Evolutionary conservation across 768 basidiomycete genomes (phyloP).

Genomic region (Coprinellus aureogranulatus): DNA sequence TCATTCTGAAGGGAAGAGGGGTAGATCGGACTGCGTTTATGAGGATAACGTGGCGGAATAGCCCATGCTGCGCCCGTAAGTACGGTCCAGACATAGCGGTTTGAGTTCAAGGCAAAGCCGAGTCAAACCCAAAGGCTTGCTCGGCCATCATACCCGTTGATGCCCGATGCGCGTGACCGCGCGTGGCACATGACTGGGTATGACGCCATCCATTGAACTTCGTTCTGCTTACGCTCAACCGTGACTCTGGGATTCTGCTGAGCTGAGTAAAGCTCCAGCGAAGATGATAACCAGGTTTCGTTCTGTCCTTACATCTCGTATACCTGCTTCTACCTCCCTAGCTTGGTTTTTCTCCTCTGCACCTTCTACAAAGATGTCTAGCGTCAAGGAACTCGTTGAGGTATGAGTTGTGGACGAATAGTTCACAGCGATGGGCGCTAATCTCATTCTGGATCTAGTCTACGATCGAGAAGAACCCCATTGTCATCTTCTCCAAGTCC

Average conservation of each 20-base stretch:
- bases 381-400: conserved; percentile 42
- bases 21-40: too few relatives aligned
- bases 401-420: conserved; percentile 22
- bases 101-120: too few relatives aligned
- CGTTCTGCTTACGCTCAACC: too few relatives aligned
- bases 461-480: conserved; percentile 47
- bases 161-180: too few relatives aligned
- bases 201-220: neutral
- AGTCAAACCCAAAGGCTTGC: too few relatives aligned
- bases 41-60: too few relatives aligned
- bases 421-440: neutral
- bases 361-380: conserved; percentile 28
- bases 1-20: too few relatives aligned
- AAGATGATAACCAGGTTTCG: conserved; percentile 27
- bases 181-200: neutral
- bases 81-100: too few relatives aligned
- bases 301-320: conserved; percentile 23
- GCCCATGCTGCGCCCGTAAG: too few relatives aligned
- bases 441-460: conserved; percentile 27
- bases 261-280: neutral
- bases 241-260: too few relatives aligned
- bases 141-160: too few relatives aligned
- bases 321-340: conserved; percentile 24
- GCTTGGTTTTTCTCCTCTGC: conserved; percentile 29
- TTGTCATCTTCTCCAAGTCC: conserved; percentile 61